phyloP scores from a whole-genome alignment of 176 grass and related monocot species.

The Zea luxurians region DNA sequence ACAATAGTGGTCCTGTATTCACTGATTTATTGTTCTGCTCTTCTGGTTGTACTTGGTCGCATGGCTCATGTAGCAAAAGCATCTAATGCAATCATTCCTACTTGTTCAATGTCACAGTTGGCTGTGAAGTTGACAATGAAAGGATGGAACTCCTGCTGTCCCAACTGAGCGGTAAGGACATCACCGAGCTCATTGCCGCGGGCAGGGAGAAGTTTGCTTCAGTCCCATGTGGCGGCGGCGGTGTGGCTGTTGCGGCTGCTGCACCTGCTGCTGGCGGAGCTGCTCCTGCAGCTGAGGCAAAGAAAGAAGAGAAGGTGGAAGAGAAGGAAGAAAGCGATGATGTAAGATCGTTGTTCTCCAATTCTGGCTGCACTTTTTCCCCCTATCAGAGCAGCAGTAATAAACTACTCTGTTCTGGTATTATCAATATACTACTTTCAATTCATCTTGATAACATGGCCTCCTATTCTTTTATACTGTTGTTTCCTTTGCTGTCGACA shows the following conservation, averaged over 20 bases:
- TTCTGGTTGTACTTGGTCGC: not conserved
- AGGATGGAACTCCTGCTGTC: too few relatives aligned
- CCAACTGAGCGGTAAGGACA: too few relatives aligned
- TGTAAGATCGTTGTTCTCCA: slow-evolving; percentile 25
- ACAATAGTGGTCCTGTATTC: not conserved
- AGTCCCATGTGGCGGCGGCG: slow-evolving; percentile 47
- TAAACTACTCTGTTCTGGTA: not conserved
- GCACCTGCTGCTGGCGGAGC: slow-evolving; percentile 18
- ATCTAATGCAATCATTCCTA: not conserved
- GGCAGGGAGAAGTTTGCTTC: slow-evolving; percentile 48
- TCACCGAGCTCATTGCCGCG: too few relatives aligned
- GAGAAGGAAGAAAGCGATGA: slow-evolving; percentile 72
- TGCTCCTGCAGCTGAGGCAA: slow-evolving; percentile 45
- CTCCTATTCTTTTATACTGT: not conserved
- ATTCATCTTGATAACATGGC: too few relatives aligned
- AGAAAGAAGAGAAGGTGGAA: slow-evolving; percentile 64
- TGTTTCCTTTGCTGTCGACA: not conserved
- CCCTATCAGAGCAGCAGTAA: not conserved
- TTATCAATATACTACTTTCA: not conserved
- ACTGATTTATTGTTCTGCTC: not conserved
- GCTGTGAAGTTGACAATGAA: too few relatives aligned
- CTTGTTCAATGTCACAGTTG: not conserved
- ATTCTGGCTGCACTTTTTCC: not conserved
- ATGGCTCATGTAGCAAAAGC: too few relatives aligned
- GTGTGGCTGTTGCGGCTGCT: slow-evolving; percentile 26